Evolutionary conservation across 2,329 filamentous ascomycete species (phyloP).

Genomic region (Monosporascus sp.): DNA sequence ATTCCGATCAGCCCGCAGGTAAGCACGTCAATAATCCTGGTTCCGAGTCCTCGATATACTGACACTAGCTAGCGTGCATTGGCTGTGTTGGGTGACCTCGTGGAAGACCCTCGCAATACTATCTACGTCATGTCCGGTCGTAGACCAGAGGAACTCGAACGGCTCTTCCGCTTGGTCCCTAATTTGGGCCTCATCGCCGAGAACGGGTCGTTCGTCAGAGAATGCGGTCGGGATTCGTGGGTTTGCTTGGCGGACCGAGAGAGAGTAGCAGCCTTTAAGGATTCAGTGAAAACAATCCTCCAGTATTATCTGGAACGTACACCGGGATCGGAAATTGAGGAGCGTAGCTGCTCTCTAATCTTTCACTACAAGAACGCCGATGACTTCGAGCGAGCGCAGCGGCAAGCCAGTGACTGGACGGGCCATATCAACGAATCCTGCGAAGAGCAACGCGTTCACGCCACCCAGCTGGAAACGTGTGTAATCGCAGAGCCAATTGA

Average conservation of each 20-base stretch:
- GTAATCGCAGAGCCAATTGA: conserved; percentile 81
- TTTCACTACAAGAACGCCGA: conserved; percentile 86
- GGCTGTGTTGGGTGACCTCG: conserved; percentile 74
- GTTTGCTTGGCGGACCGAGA: conserved; percentile 68
- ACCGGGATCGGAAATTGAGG: conserved; percentile 81
- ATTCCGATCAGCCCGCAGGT: conserved; percentile 75
- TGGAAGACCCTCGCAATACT: conserved; percentile 74
- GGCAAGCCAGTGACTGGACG: conserved; percentile 83
- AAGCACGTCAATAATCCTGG: conserved; percentile 11
- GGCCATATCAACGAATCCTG: conserved; percentile 95
- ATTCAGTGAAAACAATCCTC: conserved; percentile 75
- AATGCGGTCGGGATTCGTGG: conserved; percentile 67
- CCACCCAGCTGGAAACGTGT: conserved; percentile 72
- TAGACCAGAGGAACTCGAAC: conserved; percentile 81
- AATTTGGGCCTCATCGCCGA: conserved; percentile 88
- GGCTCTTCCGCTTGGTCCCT: conserved; percentile 77
- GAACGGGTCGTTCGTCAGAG: conserved; percentile 86
- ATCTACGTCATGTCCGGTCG: conserved; percentile 94
- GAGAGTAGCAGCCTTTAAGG: conserved; percentile 73
- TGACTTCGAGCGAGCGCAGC: conserved; percentile 68
- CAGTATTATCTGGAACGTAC: conserved; percentile 87
- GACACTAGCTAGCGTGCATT: conserved; percentile 59
- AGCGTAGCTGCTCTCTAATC: conserved; percentile 84
- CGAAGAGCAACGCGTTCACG: conserved; percentile 76
- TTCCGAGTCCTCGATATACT: neutral